These are phyloP conservation scores for Oenanthe javanica DNA, from an alignment of 140 eudicot genomes.

Conservation along the genomic window DNA sequence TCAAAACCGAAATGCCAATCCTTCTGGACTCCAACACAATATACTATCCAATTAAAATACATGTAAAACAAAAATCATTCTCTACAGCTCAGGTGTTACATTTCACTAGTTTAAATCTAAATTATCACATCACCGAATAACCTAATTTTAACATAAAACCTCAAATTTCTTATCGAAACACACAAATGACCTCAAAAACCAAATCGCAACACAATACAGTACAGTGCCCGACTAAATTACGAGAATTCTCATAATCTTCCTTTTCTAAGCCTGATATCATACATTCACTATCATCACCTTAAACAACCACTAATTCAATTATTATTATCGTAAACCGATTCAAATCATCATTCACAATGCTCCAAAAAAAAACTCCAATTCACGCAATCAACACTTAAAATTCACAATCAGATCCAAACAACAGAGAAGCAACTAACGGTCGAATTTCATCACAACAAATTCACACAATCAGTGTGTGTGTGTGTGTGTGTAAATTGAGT, in stretches of 20 bases:
- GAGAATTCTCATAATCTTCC: not conserved
- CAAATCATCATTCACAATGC: not conserved
- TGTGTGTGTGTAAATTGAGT: slow-evolving; percentile 26
- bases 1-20: not conserved
- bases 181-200: not conserved
- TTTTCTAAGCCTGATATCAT: not conserved
- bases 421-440: slow-evolving; percentile 14
- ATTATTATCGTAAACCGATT: not conserved
- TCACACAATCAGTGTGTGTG: not conserved
- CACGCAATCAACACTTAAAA: not conserved
- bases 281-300: not conserved
- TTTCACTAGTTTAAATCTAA: not conserved
- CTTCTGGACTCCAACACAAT: not conserved
- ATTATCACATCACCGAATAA: not conserved
- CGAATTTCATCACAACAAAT: slow-evolving; percentile 8
- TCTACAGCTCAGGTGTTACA: not conserved
- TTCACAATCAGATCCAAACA: not conserved
- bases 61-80: not conserved
- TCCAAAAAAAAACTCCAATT: not conserved
- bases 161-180: not conserved
- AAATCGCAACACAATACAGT: not conserved
- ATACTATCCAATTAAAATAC: not conserved
- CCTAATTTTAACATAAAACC: too few species aligned
- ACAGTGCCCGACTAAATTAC: not conserved
- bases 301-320: not conserved